Base-by-base conservation (phyloP, 169 alveolate genomes). In the Eimeria praecox region DNA sequence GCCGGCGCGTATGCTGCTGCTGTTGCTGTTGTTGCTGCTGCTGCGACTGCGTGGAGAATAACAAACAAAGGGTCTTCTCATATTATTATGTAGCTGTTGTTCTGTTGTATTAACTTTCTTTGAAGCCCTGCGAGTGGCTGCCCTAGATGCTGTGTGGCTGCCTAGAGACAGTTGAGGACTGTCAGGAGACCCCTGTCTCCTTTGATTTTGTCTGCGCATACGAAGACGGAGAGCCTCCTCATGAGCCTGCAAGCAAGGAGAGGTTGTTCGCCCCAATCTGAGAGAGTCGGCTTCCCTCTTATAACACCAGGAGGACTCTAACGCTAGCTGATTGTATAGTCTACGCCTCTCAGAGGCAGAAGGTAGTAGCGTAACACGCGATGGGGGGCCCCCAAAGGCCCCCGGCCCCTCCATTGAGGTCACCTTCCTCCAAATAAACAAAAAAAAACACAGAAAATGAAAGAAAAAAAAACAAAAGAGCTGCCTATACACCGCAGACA, bases 261-360 rank as follows among this genome's bases (percentile, higher is more conserved):
- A 75, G 33, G 52, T 24, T 9, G 86, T 75, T 22, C 86, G 44
- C 22, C 86, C 86, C 27, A 75, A 52, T 52, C 12, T 35, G 35
- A 24, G 10, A 44, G 54, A 20, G 30, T 38, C 54, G 9, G 0
- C 44, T 38, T 24, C 54, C 24, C 54, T 33, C 86, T 75, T 46
- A 1, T 33, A 14, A 14, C 54, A 75, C 3, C 20, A 75, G 35
- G 86, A 52, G 54, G 86, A 14, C 12, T 75, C 86, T 1, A 75
- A 52, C 8, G 86, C 86, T 20, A 75, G 40, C 86, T 75, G 86
- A 75, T 75, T 75, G 86, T 75, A 75, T 16, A 33, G 22, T 52
- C 49, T 38, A 0, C 86, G 54, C 2, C 54, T 8, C 52, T 38
- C 49, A 38, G 27, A 75, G 8, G 86, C 86, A 30, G 86, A 75